These are phyloP conservation scores for Spergularia bocconei DNA, from an alignment of 148 eudicot genomes.

Conservation along the genomic window DNA sequence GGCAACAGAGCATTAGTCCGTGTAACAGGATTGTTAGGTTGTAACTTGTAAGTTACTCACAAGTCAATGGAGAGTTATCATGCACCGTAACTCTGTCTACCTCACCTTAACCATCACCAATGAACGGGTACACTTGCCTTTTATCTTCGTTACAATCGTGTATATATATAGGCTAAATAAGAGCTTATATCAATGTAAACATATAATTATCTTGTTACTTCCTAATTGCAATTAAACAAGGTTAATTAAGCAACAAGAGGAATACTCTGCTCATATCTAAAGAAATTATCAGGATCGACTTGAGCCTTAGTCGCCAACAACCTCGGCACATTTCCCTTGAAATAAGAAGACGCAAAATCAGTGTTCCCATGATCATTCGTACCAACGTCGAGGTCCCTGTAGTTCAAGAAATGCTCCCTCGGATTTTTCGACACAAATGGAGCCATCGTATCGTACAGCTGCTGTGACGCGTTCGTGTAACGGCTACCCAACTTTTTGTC, in stretches of 20 bases:
- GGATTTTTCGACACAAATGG: slow-evolving; percentile 36
- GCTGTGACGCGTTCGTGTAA: not conserved
- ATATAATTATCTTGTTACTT: no score
- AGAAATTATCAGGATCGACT: slow-evolving; percentile 40
- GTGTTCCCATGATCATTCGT: slow-evolving; percentile 14
- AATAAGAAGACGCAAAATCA: slow-evolving; percentile 20
- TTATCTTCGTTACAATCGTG: no score
- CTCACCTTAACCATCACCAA: no score
- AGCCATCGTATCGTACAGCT: slow-evolving; percentile 25
- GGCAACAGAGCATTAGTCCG: no score
- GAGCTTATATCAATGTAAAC: not conserved
- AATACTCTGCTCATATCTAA: slow-evolving; percentile 39
- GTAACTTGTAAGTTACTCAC: no score
- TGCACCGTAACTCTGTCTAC: no score
- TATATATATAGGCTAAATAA: no score
- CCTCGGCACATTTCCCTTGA: slow-evolving; percentile 30
- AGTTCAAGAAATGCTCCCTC: slow-evolving; percentile 38
- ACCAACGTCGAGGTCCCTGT: slow-evolving; percentile 38
- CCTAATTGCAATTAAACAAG: not conserved
- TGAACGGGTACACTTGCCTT: no score
- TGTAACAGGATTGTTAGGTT: no score
- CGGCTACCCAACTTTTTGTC: not conserved
- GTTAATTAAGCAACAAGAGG: slow-evolving; percentile 6
- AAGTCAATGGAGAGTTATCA: no score
- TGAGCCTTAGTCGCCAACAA: slow-evolving; percentile 27